Base-by-base conservation (phyloP, 2,329 filamentous ascomycete species). In the Chalara sp. region DNA sequence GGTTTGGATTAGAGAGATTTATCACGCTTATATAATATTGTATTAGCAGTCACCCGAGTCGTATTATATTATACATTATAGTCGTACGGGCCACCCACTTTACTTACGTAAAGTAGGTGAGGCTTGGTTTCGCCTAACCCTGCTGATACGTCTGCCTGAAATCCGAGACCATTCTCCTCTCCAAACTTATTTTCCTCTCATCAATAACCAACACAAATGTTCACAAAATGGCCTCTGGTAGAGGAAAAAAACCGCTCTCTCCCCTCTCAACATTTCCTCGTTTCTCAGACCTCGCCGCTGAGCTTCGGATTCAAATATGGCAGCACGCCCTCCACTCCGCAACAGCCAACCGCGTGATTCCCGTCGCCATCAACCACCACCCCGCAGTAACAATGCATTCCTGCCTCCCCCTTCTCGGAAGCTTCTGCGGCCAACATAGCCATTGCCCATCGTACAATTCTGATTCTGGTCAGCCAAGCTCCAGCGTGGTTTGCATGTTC, bases 1-100 rank as follows among this genome's bases (percentile, higher is more conserved):
- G 1, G 64, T 63, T 49, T 67, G 65, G 39, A 66, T 59, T 13
- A 66, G 54, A 44, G 8, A 56, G 51, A 21, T 21, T 21, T 21
- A 21, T 21, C 21, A 3, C 21, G 21, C 21, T 21, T 21, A 3
- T 21, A 21, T 21, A 21, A 21, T 21, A 3, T 21, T 21, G 21
- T 21, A 21, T 21, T 21, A 21, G 41, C 21, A 21, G 21, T n/a
- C n/a, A n/a, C n/a, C n/a, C n/a, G n/a, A n/a, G n/a, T 21, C 21
- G 21, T 21, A 21, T 21, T 21, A 21, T 3, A 3, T 21, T 21
- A 21, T 21, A 21, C 21, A 21, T 21, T 21, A 21, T 21, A n/a
- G n/a, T n/a, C n/a, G n/a, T n/a, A n/a, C n/a, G n/a, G n/a, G n/a
- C n/a, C n/a, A n/a, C n/a, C n/a, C n/a, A n/a, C n/a, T n/a, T n/a